These are phyloP conservation scores for Balansia obtecta DNA, from an alignment of 2,329 filamentous ascomycete genomes.

Conservation along the genomic window DNA sequence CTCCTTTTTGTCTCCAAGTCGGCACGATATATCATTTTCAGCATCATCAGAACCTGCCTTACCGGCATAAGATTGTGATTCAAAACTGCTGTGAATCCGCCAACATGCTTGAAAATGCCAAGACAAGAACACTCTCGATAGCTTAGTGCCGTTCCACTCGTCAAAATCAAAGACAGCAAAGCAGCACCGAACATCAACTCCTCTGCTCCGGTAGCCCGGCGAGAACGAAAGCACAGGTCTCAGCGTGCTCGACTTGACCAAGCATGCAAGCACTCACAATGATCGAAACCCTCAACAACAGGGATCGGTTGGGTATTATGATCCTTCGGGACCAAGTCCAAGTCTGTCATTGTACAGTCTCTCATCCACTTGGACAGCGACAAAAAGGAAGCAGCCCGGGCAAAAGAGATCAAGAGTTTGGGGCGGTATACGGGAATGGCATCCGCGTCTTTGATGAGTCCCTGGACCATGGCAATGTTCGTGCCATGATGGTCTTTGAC, in stretches of 20 bases:
- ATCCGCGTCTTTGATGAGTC: slow-evolving; percentile 31
- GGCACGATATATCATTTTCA: no score
- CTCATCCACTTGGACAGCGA: slow-evolving; percentile 33
- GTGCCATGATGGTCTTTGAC: slow-evolving; percentile 41
- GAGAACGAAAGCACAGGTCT: slow-evolving; percentile 36
- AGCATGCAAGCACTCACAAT: slow-evolving; percentile 47
- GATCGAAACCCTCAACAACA: slow-evolving; percentile 39
- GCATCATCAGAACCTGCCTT: no score
- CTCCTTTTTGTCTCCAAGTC: not conserved
- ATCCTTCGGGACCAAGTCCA: slow-evolving; percentile 33
- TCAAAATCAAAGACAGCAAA: no score
- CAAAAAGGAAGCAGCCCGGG: slow-evolving; percentile 31
- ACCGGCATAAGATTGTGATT: no score
- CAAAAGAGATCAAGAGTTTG: slow-evolving; percentile 32
- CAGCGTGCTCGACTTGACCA: slow-evolving; percentile 44
- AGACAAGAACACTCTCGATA: not conserved
- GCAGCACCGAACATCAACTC: not conserved
- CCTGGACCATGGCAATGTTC: slow-evolving; percentile 24
- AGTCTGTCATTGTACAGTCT: slow-evolving; percentile 29
- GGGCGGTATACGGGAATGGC: slow-evolving; percentile 37
- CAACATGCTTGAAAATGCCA: not conserved
- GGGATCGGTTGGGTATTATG: slow-evolving; percentile 45
- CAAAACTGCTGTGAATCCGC: no score
- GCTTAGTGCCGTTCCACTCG: no score
- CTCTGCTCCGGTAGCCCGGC: slow-evolving; percentile 34